Conservation (phyloP, 75 land plant species). For the Selaginella tamariscina region DNA sequence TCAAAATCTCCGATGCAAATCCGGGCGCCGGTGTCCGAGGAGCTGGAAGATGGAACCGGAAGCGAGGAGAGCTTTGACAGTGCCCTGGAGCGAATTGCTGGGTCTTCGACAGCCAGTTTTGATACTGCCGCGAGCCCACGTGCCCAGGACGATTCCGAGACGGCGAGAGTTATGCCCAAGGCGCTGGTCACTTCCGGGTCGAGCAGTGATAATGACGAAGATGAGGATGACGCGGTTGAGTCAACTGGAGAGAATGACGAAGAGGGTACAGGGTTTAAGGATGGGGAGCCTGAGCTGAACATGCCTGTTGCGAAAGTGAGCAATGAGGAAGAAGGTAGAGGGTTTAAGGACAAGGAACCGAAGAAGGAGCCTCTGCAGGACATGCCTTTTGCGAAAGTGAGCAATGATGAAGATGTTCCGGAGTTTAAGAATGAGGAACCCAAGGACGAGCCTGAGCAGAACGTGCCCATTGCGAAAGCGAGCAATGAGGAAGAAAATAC, state of each 20-base stretch:
- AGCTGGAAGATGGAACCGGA: constrained; percentile 15
- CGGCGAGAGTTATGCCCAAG: constrained; percentile 11
- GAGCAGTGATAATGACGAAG: neutral
- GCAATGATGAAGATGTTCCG: constrained; percentile 15
- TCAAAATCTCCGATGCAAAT: neutral
- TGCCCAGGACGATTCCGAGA: neutral
- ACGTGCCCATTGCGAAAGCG: constrained; percentile 12
- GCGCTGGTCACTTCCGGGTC: neutral
- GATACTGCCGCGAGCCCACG: constrained; percentile 4
- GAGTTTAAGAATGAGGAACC: neutral
- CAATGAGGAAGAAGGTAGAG: constrained; percentile 15
- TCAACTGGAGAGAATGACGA: neutral
- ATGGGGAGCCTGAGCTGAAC: neutral
- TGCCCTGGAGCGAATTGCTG: constrained; percentile 23
- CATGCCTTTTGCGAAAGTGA: constrained; percentile 15
- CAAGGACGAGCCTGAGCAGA: neutral
- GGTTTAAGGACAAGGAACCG: neutral
- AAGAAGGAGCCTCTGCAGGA: neutral
- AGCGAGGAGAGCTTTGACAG: constrained; percentile 19
- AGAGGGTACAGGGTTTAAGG: neutral
- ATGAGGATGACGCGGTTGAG: neutral
- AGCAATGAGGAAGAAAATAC: constrained; percentile 16
- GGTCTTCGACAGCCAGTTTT: constrained; percentile 15
- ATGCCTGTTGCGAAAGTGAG: constrained; percentile 16
- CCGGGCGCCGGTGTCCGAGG: constrained; percentile 9